A percentile compares a stretch with the other conserved stretches of the same genome.
Evolutionary conservation across 768 basidiomycete genomes (phyloP).

Genomic region (Rhodotorula graminis): DNA sequence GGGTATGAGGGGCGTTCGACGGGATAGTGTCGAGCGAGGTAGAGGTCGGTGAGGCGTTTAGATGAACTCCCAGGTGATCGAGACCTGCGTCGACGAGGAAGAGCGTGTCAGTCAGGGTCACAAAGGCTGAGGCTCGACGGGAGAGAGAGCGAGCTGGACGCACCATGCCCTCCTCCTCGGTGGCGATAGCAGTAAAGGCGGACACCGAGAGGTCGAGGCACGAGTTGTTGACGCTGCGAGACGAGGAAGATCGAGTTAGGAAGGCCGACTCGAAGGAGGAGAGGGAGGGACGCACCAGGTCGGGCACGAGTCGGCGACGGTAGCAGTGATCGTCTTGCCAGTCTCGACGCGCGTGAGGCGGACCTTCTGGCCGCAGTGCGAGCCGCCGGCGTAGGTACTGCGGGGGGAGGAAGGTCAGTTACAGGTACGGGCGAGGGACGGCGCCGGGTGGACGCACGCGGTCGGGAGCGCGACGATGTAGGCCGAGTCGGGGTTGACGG

Average conservation of each 20-base stretch:
- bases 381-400: conserved; percentile 11
- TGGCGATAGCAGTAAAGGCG: conserved; percentile 11
- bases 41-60: background rate
- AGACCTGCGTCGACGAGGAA: background rate
- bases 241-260: background rate
- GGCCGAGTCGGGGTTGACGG: conserved; percentile 10
- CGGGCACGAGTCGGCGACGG: conserved; percentile 20
- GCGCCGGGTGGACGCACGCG: background rate
- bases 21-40: background rate
- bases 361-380: conserved; percentile 35
- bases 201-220: background rate
- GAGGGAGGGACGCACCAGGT: conserved; percentile 4
- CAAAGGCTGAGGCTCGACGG: background rate
- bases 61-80: conserved; percentile 2
- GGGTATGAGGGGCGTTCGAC: too few relatives aligned
- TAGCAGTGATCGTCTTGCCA: conserved; percentile 28
- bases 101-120: background rate
- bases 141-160: background rate
- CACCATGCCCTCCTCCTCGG: conserved; percentile 18
- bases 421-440: too few relatives aligned
- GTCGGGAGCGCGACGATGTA: conserved; percentile 29
- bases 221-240: background rate
- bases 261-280: too few relatives aligned
- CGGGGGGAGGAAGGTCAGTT: too few relatives aligned
- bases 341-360: conserved; percentile 28